Evolutionary conservation across 2,329 filamentous ascomycete genomes (phyloP).

Genomic region (Exophiala bonariae): DNA sequence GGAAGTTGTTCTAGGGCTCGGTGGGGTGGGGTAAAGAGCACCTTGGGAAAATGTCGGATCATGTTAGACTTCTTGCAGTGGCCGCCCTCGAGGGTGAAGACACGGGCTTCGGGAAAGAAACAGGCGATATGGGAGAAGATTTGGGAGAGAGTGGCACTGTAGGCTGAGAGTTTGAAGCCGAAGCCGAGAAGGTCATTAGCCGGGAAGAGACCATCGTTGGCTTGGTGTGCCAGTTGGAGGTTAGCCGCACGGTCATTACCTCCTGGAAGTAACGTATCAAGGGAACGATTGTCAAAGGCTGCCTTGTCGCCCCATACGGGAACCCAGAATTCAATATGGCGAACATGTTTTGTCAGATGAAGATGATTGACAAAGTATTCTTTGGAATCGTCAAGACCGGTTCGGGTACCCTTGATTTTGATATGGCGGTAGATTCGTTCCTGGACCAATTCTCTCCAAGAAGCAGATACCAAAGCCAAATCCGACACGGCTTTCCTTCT

Average conservation of each 20-base stretch:
- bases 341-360: slow-evolving; percentile 64
- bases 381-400: slow-evolving; percentile 61
- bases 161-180: slow-evolving; percentile 59
- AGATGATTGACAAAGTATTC: slow-evolving; percentile 60
- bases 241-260: slow-evolving; percentile 15
- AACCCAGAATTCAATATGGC: slow-evolving; percentile 76
- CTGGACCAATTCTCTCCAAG: slow-evolving; percentile 70
- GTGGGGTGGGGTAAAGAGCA: slow-evolving; percentile 29
- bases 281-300: slow-evolving; percentile 12
- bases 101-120: slow-evolving; percentile 61
- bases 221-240: slow-evolving; percentile 15
- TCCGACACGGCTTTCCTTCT: slow-evolving; percentile 67
- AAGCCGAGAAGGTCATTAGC: slow-evolving; percentile 56
- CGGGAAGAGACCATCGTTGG: slow-evolving; percentile 17
- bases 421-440: slow-evolving; percentile 73
- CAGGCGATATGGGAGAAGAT: slow-evolving; percentile 64
- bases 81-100: slow-evolving; percentile 74
- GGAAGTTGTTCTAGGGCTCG: slow-evolving; percentile 48
- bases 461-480: slow-evolving; percentile 57
- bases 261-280: slow-evolving; percentile 11
- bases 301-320: slow-evolving; percentile 65
- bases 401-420: slow-evolving; percentile 70
- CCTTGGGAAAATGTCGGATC: slow-evolving; percentile 57
- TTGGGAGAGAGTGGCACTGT: slow-evolving; percentile 70
- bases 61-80: slow-evolving; percentile 73